phyloP scores from a whole-genome alignment of 768 basidiomycete species.

The Boletales sp. region DNA sequence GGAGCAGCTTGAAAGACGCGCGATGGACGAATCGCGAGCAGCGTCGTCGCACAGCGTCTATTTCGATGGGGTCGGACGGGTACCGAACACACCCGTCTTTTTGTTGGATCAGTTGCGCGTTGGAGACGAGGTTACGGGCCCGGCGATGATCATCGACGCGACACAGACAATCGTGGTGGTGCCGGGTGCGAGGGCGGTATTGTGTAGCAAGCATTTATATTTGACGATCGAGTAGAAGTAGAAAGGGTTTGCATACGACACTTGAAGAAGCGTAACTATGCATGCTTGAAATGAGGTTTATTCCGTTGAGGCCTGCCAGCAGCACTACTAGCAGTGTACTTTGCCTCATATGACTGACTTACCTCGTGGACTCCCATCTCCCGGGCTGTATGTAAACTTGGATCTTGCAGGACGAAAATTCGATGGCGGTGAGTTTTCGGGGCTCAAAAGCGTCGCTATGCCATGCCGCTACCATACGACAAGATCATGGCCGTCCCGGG shows the following conservation, averaged over 20 bases:
- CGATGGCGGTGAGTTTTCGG: no score
- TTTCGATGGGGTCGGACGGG: conserved; percentile 76
- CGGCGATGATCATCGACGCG: conserved; percentile 92
- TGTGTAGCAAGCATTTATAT: conserved; percentile 68
- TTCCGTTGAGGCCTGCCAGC: no score
- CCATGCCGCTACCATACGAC: no score
- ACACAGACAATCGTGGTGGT: conserved; percentile 94
- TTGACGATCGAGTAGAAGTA: conserved; percentile 41
- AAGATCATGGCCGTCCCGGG: no score
- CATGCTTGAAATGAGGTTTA: no score
- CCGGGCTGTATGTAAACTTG: no score
- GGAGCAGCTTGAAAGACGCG: conserved; percentile 42
- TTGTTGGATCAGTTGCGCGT: conserved; percentile 59
- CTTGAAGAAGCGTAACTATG: no score
- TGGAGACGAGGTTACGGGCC: conserved; percentile 76
- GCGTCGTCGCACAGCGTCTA: conserved; percentile 66
- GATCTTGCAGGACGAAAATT: no score
- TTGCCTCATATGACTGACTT: no score
- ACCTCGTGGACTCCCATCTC: no score
- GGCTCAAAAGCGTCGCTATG: no score
- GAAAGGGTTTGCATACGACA: background rate
- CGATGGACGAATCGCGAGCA: conserved; percentile 40
- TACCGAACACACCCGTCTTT: conserved; percentile 78
- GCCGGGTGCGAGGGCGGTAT: conserved; percentile 61
- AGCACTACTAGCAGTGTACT: no score